phyloP scores from a whole-genome alignment of 768 basidiomycete species.

The Pleurotus giganteus region DNA sequence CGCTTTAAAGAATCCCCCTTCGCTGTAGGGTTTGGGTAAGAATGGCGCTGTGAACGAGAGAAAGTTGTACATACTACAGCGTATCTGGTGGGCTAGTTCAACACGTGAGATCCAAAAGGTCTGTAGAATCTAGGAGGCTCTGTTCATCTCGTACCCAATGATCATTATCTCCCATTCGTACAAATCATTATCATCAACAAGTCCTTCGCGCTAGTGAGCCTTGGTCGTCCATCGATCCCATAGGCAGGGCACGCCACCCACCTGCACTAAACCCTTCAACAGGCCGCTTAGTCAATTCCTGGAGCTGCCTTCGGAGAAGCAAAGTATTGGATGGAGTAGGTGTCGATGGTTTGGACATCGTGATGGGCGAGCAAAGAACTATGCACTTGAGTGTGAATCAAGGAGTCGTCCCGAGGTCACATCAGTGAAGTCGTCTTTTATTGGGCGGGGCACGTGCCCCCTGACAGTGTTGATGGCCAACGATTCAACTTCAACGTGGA shows the following conservation, averaged over 20 bases:
- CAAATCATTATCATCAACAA: constrained; percentile 92
- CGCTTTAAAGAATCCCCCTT: constrained; percentile 96
- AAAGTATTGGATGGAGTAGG: constrained; percentile 47
- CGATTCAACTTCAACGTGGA: too few relatives aligned
- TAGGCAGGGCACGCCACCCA: constrained; percentile 20
- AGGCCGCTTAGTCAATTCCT: constrained; percentile 87
- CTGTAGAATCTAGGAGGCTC: not conserved
- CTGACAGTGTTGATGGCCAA: too few relatives aligned
- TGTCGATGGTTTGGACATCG: constrained; percentile 45
- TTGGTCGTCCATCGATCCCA: constrained; percentile 9
- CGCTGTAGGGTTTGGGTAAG: constrained; percentile 44
- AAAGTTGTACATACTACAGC: constrained; percentile 65
- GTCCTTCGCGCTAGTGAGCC: constrained; percentile 50
- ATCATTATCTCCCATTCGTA: constrained; percentile 97
- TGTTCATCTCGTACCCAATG: constrained; percentile 66
- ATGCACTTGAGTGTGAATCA: constrained; percentile 5
- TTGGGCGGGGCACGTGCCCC: constrained; percentile 11
- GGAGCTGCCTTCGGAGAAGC: constrained; percentile 74
- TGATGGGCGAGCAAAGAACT: not conserved
- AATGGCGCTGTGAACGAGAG: constrained; percentile 5
- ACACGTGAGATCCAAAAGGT: constrained; percentile 18
- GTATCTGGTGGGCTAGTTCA: constrained; percentile 81
- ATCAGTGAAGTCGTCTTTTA: constrained; percentile 10
- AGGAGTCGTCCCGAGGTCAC: not conserved
- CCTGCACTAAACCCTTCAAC: constrained; percentile 98